A percentile compares a stretch with the other conserved stretches of the same genome.
These are phyloP conservation scores for Teratosphaeriaceae sp. DNA, from an alignment of 2,329 filamentous ascomycete genomes.

Conservation along the genomic window DNA sequence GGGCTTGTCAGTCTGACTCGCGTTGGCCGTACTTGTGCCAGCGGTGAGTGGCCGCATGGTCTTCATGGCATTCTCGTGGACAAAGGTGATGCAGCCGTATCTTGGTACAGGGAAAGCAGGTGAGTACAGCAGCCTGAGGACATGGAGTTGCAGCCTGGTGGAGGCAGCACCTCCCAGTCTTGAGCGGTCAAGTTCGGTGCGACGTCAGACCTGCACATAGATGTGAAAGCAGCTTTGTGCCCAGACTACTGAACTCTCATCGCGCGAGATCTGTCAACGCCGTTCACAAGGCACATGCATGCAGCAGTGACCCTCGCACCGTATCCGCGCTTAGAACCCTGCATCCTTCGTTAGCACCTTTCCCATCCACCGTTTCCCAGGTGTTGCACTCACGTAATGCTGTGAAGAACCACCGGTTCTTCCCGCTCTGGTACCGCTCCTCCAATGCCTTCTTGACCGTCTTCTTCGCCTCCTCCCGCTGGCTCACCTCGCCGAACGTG, in stretches of 20 bases:
- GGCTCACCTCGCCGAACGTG: slow-evolving; percentile 99
- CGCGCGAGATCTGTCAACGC: slow-evolving; percentile 1
- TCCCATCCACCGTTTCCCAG: not conserved
- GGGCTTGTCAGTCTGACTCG: too few relatives aligned
- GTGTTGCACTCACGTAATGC: slow-evolving; percentile 41
- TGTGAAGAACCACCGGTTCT: slow-evolving; percentile 99
- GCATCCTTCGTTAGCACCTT: not conserved
- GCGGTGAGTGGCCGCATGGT: too few relatives aligned
- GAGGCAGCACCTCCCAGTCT: too few relatives aligned
- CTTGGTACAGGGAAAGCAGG: too few relatives aligned
- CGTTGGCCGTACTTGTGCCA: too few relatives aligned
- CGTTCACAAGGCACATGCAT: not conserved
- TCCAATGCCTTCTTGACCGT: slow-evolving; percentile 99
- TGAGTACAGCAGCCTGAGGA: too few relatives aligned
- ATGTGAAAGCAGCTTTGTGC: not conserved
- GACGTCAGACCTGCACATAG: too few relatives aligned
- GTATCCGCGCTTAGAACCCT: slow-evolving; percentile 8
- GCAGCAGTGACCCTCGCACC: not conserved
- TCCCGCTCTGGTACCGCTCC: slow-evolving; percentile 98
- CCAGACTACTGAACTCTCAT: not conserved
- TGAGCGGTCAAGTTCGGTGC: too few relatives aligned
- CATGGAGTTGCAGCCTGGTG: too few relatives aligned
- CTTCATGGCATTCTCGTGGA: too few relatives aligned
- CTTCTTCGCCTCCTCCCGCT: slow-evolving; percentile 99
- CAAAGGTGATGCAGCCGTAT: too few relatives aligned